Base-by-base conservation (phyloP, 2,329 filamentous ascomycete genomes). In the Diaporthe ampelina region DNA sequence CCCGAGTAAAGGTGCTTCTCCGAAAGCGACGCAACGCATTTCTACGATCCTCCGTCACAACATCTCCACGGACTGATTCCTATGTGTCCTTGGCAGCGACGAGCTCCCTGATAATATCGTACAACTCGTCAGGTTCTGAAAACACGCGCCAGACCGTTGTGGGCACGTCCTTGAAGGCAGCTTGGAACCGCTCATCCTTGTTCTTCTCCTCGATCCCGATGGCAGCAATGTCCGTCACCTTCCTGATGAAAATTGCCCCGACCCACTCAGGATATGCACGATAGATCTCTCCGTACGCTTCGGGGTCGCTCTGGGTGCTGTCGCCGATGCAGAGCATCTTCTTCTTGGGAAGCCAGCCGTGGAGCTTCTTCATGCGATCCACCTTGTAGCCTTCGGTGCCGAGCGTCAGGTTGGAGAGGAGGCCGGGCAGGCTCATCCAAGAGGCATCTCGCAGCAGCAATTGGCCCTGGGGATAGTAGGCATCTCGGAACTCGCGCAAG, bases 301-400 rank as follows among this genome's bases (percentile, higher is more conserved):
- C 96, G 0, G 96, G 95, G 79, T 98, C 96, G 35, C 91, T 93
- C 83, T 98, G 96, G 0, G 95, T 98, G 52, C 93, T 96, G 83
- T 98, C 96, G 0, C 96, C 96, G 77, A 98, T 92, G 78, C 92
- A 92, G 76, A 98, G 90, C 84, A 97, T 92, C 78, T 93, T 94
- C 75, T 94, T 88, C 78, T 89, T 88, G 0, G 96, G 96, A 65
- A 98, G 87, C 94, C 94, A 97, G 1, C 84, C 83, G 78, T 95
- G 89, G 35, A 98, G 90, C 84, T 95, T 94, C 73, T 89, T 88
- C 83, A 98, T 95, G 24, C 93, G 91, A 73, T 92, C 90, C 15
- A 93, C 90, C 83, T 98, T 98, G 87, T 98, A 98, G 75, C 92
- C 90, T 81, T 97, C 89, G 0, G 95, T 97, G 45, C 93, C 93